Evolutionary conservation across 345 rosid species (phyloP).

Genomic region (Eucalyptus cladocalyx): DNA sequence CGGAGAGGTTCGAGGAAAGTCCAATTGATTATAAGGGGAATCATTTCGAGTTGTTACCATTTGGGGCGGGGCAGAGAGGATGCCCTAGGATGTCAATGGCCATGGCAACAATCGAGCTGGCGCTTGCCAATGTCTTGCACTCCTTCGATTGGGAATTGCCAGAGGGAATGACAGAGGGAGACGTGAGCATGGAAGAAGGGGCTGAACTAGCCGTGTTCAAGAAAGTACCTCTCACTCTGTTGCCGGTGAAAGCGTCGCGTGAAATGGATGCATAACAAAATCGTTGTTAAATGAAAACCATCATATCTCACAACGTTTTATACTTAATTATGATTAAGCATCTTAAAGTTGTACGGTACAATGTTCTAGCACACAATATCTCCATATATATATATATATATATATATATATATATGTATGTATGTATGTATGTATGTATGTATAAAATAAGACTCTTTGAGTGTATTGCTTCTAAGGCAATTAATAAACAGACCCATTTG

Average conservation of each 20-base stretch:
- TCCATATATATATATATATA: no score
- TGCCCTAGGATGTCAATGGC: slow-evolving; percentile 24
- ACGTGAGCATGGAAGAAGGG: slow-evolving; percentile 25
- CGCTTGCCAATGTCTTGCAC: slow-evolving; percentile 22
- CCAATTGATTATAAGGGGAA: slow-evolving; percentile 25
- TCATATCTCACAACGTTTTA: not conserved
- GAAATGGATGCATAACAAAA: not conserved
- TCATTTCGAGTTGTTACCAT: slow-evolving; percentile 23
- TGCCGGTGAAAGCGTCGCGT: not conserved
- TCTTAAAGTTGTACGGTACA: not conserved
- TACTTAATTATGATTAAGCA: not conserved
- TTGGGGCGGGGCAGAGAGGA: slow-evolving; percentile 19
- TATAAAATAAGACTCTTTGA: not conserved
- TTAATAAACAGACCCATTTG: not conserved
- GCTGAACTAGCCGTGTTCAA: slow-evolving; percentile 12
- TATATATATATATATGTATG: no score
- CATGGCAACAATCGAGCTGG: slow-evolving; percentile 5
- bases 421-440: no score
- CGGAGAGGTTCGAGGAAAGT: slow-evolving; percentile 23
- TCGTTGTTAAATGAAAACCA: not conserved
- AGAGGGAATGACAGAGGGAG: not conserved
- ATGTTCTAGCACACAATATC: not conserved
- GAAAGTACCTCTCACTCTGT: slow-evolving; percentile 9
- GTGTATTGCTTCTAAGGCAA: not conserved
- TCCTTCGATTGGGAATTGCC: slow-evolving; percentile 33